Evolutionary conservation across 768 basidiomycete species (phyloP), one percentile per base, ranked within the genome.

Genomic region (Lactarius trivialis): DNA sequence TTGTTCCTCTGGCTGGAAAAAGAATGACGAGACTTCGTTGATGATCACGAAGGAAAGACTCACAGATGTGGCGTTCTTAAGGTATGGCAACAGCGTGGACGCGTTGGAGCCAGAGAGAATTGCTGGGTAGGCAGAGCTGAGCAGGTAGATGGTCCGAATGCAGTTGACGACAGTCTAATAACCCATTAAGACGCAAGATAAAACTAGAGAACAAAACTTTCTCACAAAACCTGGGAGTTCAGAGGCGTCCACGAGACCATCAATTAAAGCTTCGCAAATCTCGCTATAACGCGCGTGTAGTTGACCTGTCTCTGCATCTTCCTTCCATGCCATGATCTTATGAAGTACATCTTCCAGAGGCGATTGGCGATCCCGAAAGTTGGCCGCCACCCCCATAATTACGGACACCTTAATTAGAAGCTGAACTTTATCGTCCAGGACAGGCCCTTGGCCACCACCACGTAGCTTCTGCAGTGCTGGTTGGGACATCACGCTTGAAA

Each of bases 71-170:
- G 89, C 84, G 65, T 86, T 89, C 72, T 93, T 93, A 54, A 99
- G 78, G 71, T 98, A 98, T 0, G 94, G 93, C 3, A 98, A 77
- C 4, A 99, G 78, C 0, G 89, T 90, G 2, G 86, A 86, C 0
- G 94, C 97, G 64, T 91, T 89, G 1, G 82, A 77, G 4, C 86
- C 85, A 28, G 92, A 89, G n/a, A 99, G 79, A 32, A 96, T 80
- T 4, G 85, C 81, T 0, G 95, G 91, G 72, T 93, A 86, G 0
- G 93, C 91, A 2, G 85, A 83, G 7, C 86, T 82, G 68, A 98
- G 85, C 1, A 95, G 73, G 71, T 92, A 85, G 28, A 97, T 86
- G 0, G 93, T 93, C 67, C 89, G 80, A 65, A 97, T 81, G 71
- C 90, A 93, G 65, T 89, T 90, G 67, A 89, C 80, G 55, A 91